These are phyloP conservation scores for Melaleuca alternifolia DNA, from an alignment of 345 rosid genomes.

Conservation along the genomic window DNA sequence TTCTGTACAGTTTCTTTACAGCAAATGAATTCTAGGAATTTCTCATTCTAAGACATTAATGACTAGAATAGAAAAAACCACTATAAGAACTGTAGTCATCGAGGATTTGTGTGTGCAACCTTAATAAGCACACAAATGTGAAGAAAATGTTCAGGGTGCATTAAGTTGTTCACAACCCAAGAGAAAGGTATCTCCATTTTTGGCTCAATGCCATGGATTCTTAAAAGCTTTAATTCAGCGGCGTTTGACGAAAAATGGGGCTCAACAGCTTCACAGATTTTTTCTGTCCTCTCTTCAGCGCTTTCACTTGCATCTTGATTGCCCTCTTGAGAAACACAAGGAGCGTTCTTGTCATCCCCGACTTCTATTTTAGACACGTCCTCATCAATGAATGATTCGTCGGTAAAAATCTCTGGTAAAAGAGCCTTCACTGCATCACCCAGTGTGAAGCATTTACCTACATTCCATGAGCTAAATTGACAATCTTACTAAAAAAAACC, in stretches of 20 bases:
- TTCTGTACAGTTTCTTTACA: not conserved
- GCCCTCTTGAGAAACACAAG: constrained; percentile 2
- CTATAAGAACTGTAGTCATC: not conserved
- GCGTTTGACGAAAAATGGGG: not conserved
- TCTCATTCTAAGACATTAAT: not conserved
- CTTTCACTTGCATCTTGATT: constrained; percentile 8
- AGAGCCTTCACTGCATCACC: constrained; percentile 50
- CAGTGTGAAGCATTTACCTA: constrained; percentile 68
- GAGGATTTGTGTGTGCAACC: constrained; percentile 16
- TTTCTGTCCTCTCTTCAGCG: constrained; percentile 14
- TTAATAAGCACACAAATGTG: constrained; percentile 55
- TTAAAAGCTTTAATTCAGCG: constrained; percentile 54
- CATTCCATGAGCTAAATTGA: not conserved
- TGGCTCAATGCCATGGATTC: constrained; percentile 86
- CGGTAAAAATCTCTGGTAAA: constrained; percentile 39
- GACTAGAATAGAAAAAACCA: not conserved
- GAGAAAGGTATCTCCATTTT: constrained; percentile 78
- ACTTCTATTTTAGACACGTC: constrained; percentile 20
- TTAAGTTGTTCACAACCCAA: constrained; percentile 82
- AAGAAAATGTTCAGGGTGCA: constrained; percentile 76
- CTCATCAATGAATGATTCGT: not conserved
- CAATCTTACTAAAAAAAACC: not conserved
- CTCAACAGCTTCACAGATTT: not conserved
- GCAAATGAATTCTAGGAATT: not conserved
- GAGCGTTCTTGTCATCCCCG: not conserved